Conservation (phyloP, 371 early-diverging fungal genomes). For the Zychaea mexicana region DNA sequence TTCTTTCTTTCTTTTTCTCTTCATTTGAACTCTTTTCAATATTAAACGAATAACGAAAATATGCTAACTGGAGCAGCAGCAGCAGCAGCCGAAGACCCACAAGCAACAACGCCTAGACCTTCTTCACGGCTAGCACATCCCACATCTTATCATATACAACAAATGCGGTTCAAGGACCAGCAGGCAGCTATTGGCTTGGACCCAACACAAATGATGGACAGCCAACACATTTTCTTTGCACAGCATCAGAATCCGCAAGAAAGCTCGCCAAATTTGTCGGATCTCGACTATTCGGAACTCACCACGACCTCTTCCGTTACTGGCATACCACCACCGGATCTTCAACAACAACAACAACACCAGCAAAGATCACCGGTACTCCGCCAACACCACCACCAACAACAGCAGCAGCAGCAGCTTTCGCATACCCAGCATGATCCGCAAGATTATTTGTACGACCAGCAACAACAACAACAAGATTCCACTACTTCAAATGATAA, state of each 20-base stretch:
- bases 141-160: slow-evolving; percentile 27
- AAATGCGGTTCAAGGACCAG: slow-evolving; percentile 18
- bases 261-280: slow-evolving; percentile 22
- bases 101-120: slow-evolving; percentile 8
- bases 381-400: slow-evolving; percentile 1
- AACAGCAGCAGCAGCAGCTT: slow-evolving; percentile 1
- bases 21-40: slow-evolving; percentile 8
- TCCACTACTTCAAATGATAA: neutral
- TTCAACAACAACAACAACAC: neutral
- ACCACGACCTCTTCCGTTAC: slow-evolving; percentile 7
- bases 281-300: slow-evolving; percentile 16
- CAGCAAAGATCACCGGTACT: neutral
- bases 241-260: slow-evolving; percentile 19
- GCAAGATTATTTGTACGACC: slow-evolving; percentile 6
- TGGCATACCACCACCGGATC: slow-evolving; percentile 6
- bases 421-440: neutral
- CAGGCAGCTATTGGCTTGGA: slow-evolving; percentile 9
- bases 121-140: slow-evolving; percentile 18
- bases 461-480: slow-evolving; percentile 3
- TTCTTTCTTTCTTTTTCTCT: slow-evolving; percentile 4
- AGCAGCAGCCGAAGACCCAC: neutral
- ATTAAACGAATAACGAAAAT: neutral
- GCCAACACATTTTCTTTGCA: slow-evolving; percentile 18
- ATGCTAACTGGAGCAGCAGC: slow-evolving; percentile 3
- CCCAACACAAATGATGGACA: slow-evolving; percentile 18